Conservation (phyloP, 2,329 filamentous ascomycete species). For the Fusarium pseudonygamai region DNA sequence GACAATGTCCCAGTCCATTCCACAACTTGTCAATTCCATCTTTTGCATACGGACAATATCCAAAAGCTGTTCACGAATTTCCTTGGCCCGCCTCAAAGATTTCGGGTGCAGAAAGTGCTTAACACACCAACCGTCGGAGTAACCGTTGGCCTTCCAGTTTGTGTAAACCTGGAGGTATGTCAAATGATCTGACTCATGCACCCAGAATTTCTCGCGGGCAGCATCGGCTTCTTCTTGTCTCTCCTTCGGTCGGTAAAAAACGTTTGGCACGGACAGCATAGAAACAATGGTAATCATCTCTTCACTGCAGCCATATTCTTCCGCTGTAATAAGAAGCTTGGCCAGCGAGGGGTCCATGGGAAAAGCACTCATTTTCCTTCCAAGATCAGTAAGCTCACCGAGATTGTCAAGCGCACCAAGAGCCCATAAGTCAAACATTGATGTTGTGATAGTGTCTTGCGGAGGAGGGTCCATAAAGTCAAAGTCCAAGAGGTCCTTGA, state of each 20-base stretch:
- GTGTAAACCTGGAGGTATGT: slow-evolving; percentile 96
- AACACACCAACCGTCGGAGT: slow-evolving; percentile 90
- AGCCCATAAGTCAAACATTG: slow-evolving; percentile 97
- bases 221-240: slow-evolving; percentile 96
- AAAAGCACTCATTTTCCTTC: slow-evolving; percentile 94
- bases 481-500: slow-evolving; percentile 94
- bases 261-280: slow-evolving; percentile 95
- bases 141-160: slow-evolving; percentile 92
- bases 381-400: slow-evolving; percentile 87
- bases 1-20: slow-evolving; percentile 96
- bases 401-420: slow-evolving; percentile 93
- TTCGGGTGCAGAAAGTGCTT: slow-evolving; percentile 97
- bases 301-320: slow-evolving; percentile 91
- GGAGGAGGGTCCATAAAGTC: slow-evolving; percentile 99
- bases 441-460: slow-evolving; percentile 97
- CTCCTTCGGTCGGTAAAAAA: slow-evolving; percentile 97
- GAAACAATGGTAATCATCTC: slow-evolving; percentile 99
- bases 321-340: slow-evolving; percentile 91
- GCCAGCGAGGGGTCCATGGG: slow-evolving; percentile 97
- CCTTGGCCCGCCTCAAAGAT: slow-evolving; percentile 87
- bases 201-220: slow-evolving; percentile 97
- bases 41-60: slow-evolving; percentile 96
- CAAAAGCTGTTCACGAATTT: slow-evolving; percentile 90
- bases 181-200: slow-evolving; percentile 95
- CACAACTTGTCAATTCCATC: slow-evolving; percentile 86